Evolutionary conservation across 768 basidiomycete genomes (phyloP), one percentile per base, ranked within the genome.

Genomic region (Mycena maculata): DNA sequence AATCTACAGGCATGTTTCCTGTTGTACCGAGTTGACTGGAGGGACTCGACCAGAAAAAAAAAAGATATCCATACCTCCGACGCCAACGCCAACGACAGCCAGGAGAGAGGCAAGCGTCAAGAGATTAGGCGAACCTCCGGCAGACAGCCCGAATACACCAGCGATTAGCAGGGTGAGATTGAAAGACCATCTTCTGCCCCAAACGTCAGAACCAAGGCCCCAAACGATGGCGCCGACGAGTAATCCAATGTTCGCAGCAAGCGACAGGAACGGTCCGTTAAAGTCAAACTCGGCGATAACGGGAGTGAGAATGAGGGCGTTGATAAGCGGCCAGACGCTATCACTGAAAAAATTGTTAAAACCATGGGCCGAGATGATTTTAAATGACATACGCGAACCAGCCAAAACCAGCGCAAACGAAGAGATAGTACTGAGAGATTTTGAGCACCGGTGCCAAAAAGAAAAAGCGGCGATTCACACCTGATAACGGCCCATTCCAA

Each of bases 401-500:
- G 56, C 91, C 91, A 77, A 92, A 91, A 2, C 90, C 91, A 20
- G 90, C 84, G 30, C 91, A 88, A 56, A 87, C 60, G 74, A 92
- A 92, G 38, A 92, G 74, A 63, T 80, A 78, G 81, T 87, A 90
- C 89, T 91, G 64, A 22, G 4, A 33, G 48, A 50, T 4, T 7
- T 28, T 50, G 31, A 50, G 33, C 33, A 36, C 33, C 33, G 13
- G 8, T 36, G 13, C 33, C 31, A 50, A 4, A 55, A 15, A 58
- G 47, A 45, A 22, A 33, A n/a, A 15, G 20, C 28, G 23, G 27
- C 25, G 20, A 11, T 47, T n/a, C 67, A 64, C 67, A 85, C 86
- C 77, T 90, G 90, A 72, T 91, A 91, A 54, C 78, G 86, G n/a
- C 90, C 89, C 88, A 91, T 90, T 18, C 89, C 89, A 31, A 91